These are phyloP conservation scores for Hyphopichia burtonii DNA, from an alignment of 1,139 yeast species.

Conservation along the genomic window DNA sequence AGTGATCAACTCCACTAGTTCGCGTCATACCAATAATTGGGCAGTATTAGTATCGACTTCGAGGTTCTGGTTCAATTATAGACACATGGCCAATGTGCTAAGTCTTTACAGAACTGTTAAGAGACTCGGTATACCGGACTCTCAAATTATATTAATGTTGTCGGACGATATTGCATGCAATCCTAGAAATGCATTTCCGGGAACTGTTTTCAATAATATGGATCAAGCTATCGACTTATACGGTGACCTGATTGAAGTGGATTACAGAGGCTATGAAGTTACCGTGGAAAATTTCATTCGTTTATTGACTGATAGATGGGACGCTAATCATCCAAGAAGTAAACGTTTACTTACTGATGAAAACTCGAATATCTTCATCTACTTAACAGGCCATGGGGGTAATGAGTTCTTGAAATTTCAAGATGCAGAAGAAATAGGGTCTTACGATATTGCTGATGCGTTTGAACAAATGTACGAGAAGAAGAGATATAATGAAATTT, in stretches of 20 bases:
- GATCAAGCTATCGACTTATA: slow-evolving; percentile 93
- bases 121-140: slow-evolving; percentile 94
- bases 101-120: slow-evolving; percentile 95
- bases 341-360: slow-evolving; percentile 90
- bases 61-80: slow-evolving; percentile 95
- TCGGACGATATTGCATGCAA: slow-evolving; percentile 98
- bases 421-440: slow-evolving; percentile 96
- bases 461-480: slow-evolving; percentile 96
- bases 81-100: slow-evolving; percentile 96
- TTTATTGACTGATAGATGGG: slow-evolving; percentile 92
- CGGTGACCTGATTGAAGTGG: slow-evolving; percentile 94
- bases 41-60: slow-evolving; percentile 96
- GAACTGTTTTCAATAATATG: slow-evolving; percentile 90
- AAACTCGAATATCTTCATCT: slow-evolving; percentile 87
- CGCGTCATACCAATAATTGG: slow-evolving; percentile 81
- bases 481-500: slow-evolving; percentile 89
- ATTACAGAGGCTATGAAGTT: slow-evolving; percentile 95
- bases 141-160: slow-evolving; percentile 92
- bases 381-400: slow-evolving; percentile 99
- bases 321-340: slow-evolving; percentile 87
- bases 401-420: slow-evolving; percentile 95
- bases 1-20: slow-evolving; percentile 20
- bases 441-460: slow-evolving; percentile 95
- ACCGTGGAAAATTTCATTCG: slow-evolving; percentile 95
- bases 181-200: slow-evolving; percentile 93